Conservation (phyloP, 192 early-diverging fungal genomes). For the Coemansia sp. region DNA sequence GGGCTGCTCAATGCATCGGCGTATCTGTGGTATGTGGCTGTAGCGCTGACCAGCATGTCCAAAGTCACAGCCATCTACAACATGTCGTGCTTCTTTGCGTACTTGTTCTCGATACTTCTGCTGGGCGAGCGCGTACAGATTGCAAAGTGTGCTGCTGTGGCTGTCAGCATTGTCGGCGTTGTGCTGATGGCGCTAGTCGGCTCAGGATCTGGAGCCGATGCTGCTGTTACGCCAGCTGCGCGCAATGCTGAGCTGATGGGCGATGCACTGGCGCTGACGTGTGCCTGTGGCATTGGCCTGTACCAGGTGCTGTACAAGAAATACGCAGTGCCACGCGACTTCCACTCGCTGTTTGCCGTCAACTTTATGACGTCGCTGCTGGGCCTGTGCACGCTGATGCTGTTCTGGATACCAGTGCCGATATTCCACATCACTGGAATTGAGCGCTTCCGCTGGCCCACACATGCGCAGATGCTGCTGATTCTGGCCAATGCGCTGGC, state of each 20-base stretch:
- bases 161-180: constrained; percentile 69
- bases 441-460: constrained; percentile 71
- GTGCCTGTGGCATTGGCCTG: constrained; percentile 72
- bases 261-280: constrained; percentile 61
- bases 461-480: constrained; percentile 47
- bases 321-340: constrained; percentile 59
- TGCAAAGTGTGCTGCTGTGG: constrained; percentile 64
- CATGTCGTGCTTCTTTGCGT: constrained; percentile 80
- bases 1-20: constrained; percentile 64
- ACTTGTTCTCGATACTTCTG: constrained; percentile 72
- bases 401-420: constrained; percentile 75
- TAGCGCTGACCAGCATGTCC: constrained; percentile 71
- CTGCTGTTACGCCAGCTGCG: constrained; percentile 1
- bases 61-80: constrained; percentile 83
- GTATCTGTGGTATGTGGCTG: constrained; percentile 79
- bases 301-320: constrained; percentile 82
- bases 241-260: constrained; percentile 51
- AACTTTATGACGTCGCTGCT: constrained; percentile 71
- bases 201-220: constrained; percentile 20
- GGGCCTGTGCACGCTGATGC: constrained; percentile 63
- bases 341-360: constrained; percentile 68
- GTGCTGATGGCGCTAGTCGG: constrained; percentile 60
- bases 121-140: constrained; percentile 63
- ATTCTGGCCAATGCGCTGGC: constrained; percentile 67
- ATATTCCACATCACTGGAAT: constrained; percentile 60